These are phyloP conservation scores for Mycoemilia scoparia DNA, from an alignment of 192 early-diverging fungal species.

Conservation along the genomic window DNA sequence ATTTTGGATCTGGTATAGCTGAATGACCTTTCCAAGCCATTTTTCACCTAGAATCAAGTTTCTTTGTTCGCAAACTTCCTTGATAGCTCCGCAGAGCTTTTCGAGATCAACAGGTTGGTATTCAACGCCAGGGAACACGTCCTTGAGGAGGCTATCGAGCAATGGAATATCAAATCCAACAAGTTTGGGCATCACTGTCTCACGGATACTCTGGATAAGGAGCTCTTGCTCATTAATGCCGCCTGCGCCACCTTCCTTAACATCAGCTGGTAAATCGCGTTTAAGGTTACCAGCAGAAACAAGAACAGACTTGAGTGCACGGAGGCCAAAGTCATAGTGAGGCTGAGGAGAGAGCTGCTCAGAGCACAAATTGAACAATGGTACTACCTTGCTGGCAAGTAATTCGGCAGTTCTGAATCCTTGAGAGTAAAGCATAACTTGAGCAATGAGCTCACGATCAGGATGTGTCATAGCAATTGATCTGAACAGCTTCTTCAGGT, in stretches of 20 bases:
- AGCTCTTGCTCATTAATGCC: slow-evolving; percentile 71
- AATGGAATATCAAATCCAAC: slow-evolving; percentile 89
- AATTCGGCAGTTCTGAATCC: slow-evolving; percentile 92
- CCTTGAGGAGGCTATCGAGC: slow-evolving; percentile 67
- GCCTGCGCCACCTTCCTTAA: slow-evolving; percentile 32
- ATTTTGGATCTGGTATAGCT: slow-evolving; percentile 94
- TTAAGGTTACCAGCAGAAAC: slow-evolving; percentile 99
- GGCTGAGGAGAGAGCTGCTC: slow-evolving; percentile 91
- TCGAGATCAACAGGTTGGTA: slow-evolving; percentile 64
- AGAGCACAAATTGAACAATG: slow-evolving; percentile 85
- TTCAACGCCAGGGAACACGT: slow-evolving; percentile 86
- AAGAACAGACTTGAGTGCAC: slow-evolving; percentile 94
- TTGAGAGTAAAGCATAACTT: slow-evolving; percentile 99
- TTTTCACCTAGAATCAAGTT: slow-evolving; percentile 51
- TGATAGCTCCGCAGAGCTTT: slow-evolving; percentile 51
- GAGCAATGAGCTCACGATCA: slow-evolving; percentile 93
- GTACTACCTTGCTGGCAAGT: slow-evolving; percentile 90
- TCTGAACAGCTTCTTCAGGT: slow-evolving; percentile 97
- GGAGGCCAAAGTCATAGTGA: slow-evolving; percentile 98
- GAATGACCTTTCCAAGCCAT: slow-evolving; percentile 95
- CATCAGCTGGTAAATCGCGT: slow-evolving; percentile 41
- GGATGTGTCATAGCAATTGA: slow-evolving; percentile 98
- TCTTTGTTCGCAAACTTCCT: slow-evolving; percentile 54
- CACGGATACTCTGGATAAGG: slow-evolving; percentile 88
- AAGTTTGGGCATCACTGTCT: slow-evolving; percentile 95